phyloP scores from a whole-genome alignment of 257 asterid genomes.

The Verbascum thapsus region DNA sequence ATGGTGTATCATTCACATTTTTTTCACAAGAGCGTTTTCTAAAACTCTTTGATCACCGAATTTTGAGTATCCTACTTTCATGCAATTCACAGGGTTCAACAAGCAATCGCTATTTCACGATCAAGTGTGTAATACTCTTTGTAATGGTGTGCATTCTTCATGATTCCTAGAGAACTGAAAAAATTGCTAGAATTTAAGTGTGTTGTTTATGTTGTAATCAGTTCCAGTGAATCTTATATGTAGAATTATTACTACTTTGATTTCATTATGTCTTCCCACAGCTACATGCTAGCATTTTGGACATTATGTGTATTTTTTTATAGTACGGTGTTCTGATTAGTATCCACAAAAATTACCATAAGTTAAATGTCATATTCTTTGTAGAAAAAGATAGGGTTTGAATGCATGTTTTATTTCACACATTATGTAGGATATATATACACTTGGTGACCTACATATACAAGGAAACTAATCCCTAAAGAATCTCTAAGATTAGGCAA shows the following conservation, averaged over 20 bases:
- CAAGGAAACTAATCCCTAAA: too few relatives aligned
- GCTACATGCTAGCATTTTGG: background rate
- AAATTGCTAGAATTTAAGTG: constrained; percentile 7
- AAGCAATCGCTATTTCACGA: too few relatives aligned
- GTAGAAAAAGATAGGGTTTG: too few relatives aligned
- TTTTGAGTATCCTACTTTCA: too few relatives aligned
- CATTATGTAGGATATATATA: too few relatives aligned
- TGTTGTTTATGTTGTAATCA: constrained; percentile 5
- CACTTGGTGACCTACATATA: too few relatives aligned
- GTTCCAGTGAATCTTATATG: constrained; percentile 1
- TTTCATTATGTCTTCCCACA: constrained; percentile 8
- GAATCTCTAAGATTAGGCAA: too few relatives aligned
- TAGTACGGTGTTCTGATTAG: constrained; percentile 16
- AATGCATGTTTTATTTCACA: too few relatives aligned
- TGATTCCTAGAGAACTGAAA: constrained; percentile 8
- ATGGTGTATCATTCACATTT: constrained; percentile 6
- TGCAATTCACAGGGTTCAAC: too few relatives aligned
- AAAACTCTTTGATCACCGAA: too few relatives aligned
- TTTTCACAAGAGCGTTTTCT: too few relatives aligned
- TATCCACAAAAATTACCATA: constrained; percentile 6
- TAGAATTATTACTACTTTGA: background rate
- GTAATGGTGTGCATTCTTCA: background rate
- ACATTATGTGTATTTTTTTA: constrained; percentile 10
- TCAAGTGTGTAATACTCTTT: too few relatives aligned
- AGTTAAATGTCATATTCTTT: constrained; percentile 13